Conservation (phyloP, 2,329 filamentous ascomycete genomes). For the Ramichloridium luteum region DNA sequence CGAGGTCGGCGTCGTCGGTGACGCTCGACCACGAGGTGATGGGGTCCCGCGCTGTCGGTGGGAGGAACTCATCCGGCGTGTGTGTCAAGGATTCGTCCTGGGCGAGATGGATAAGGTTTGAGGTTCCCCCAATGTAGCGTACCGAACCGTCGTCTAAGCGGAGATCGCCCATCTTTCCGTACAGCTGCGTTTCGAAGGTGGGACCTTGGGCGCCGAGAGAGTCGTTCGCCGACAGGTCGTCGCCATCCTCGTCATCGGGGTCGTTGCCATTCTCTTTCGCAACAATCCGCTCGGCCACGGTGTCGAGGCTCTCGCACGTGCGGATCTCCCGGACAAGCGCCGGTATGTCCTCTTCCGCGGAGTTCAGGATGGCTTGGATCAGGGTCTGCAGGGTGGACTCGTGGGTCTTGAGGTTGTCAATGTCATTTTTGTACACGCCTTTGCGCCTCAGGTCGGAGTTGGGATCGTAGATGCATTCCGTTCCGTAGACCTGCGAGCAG, state of each 20-base stretch:
- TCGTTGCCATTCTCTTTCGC: slow-evolving; percentile 39
- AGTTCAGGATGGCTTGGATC: slow-evolving; percentile 84
- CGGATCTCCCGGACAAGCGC: slow-evolving; percentile 76
- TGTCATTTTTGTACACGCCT: slow-evolving; percentile 90
- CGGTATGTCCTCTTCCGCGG: slow-evolving; percentile 72
- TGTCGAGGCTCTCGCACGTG: slow-evolving; percentile 63
- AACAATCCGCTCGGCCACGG: slow-evolving; percentile 48
- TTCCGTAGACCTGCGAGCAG: slow-evolving; percentile 88
- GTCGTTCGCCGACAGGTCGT: slow-evolving; percentile 21
- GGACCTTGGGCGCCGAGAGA: slow-evolving; percentile 28
- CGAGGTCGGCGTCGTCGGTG: slow-evolving; percentile 63
- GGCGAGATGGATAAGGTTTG: slow-evolving; percentile 74
- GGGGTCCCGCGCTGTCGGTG: slow-evolving; percentile 50
- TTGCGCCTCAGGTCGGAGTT: slow-evolving; percentile 93
- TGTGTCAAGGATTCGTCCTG: slow-evolving; percentile 27
- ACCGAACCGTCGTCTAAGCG: slow-evolving; percentile 76
- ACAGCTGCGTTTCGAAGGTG: slow-evolving; percentile 64
- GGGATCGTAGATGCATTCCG: slow-evolving; percentile 86
- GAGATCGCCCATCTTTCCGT: slow-evolving; percentile 86
- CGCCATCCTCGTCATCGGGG: slow-evolving; percentile 33
- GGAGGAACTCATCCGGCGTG: slow-evolving; percentile 32
- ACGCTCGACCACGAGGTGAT: slow-evolving; percentile 80
- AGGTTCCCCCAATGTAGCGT: slow-evolving; percentile 87
- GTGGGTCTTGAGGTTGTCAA: slow-evolving; percentile 74
- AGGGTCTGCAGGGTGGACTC: slow-evolving; percentile 85